These are phyloP conservation scores for Alisma plantagoaquatica DNA, from an alignment of 106 monocot species.

Conservation along the genomic window DNA sequence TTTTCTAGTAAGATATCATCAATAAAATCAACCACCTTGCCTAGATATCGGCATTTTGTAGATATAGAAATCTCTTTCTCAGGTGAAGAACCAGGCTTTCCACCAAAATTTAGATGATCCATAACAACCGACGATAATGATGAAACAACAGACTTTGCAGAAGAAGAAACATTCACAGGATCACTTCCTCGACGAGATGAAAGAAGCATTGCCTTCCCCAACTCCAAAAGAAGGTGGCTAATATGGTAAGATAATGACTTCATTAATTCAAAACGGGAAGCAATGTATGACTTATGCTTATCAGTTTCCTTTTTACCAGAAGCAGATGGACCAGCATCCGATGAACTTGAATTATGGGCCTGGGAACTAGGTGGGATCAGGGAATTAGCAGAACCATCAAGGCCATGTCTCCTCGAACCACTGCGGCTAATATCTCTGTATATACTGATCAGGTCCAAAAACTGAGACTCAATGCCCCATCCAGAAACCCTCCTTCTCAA, in stretches of 20 bases:
- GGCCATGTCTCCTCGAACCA: constrained; percentile 32
- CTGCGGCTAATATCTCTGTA: constrained; percentile 80
- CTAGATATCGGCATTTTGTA: constrained; percentile 89
- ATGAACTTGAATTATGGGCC: constrained; percentile 19
- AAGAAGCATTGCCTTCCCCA: constrained; percentile 79
- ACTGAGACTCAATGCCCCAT: constrained; percentile 91
- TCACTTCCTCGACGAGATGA: constrained; percentile 70
- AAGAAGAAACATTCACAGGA: constrained; percentile 47
- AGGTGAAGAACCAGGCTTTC: constrained; percentile 25
- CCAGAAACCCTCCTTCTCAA: constrained; percentile 67
- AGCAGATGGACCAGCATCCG: constrained; percentile 18
- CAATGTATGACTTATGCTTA: constrained; percentile 61
- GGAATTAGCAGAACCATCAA: constrained; percentile 33
- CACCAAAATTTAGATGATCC: constrained; percentile 85
- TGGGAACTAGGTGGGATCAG: constrained; percentile 23
- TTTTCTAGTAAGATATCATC: constrained; percentile 75
- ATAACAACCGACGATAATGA: constrained; percentile 51
- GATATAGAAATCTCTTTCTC: constrained; percentile 47
- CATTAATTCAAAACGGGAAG: constrained; percentile 86
- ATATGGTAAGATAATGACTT: constrained; percentile 90
- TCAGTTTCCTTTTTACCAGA: constrained; percentile 62
- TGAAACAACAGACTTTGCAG: constrained; percentile 62
- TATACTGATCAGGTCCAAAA: constrained; percentile 89
- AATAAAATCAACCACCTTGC: constrained; percentile 85
- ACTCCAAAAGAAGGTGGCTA: constrained; percentile 80